Percentiles rank a stretch among this genome's conserved stretches.
Evolutionary conservation across 2,329 filamentous ascomycete genomes (phyloP).

Genomic region (Ophiobolus disseminans): DNA sequence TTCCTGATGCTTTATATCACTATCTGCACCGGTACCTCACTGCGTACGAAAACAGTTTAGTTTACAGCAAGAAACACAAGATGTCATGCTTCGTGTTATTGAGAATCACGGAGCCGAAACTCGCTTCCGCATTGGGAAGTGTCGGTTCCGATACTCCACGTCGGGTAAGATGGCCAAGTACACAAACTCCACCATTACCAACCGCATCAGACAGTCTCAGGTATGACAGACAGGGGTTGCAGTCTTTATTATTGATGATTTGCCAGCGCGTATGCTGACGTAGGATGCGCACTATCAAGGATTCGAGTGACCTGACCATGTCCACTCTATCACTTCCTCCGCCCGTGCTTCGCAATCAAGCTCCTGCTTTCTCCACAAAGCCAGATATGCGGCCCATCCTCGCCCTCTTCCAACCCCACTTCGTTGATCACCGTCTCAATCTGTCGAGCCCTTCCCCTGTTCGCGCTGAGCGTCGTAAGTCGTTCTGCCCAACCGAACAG

Average conservation of each 20-base stretch:
- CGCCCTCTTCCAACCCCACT: slow-evolving; percentile 57
- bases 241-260: no score
- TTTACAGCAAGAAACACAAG: neutral
- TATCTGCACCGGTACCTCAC: no score
- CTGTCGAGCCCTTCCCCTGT: slow-evolving; percentile 70
- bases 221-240: no score
- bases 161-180: no score
- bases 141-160: neutral
- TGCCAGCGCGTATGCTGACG: no score
- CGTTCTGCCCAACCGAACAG: slow-evolving; percentile 71
- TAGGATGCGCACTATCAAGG: no score
- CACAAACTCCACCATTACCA: no score
- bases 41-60: neutral
- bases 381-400: slow-evolving; percentile 68
- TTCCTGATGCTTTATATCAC: no score
- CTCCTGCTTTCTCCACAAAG: slow-evolving; percentile 69
- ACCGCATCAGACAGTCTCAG: no score
- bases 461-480: slow-evolving; percentile 73
- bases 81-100: neutral
- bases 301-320: no score
- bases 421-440: slow-evolving; percentile 67
- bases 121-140: neutral
- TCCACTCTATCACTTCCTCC: slow-evolving; percentile 31
- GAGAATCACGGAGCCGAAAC: neutral
- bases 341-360: slow-evolving; percentile 66